These are phyloP conservation scores for Phytophthora lateralis DNA, from an alignment of 352 stramenopile genomes.

Conservation along the genomic window DNA sequence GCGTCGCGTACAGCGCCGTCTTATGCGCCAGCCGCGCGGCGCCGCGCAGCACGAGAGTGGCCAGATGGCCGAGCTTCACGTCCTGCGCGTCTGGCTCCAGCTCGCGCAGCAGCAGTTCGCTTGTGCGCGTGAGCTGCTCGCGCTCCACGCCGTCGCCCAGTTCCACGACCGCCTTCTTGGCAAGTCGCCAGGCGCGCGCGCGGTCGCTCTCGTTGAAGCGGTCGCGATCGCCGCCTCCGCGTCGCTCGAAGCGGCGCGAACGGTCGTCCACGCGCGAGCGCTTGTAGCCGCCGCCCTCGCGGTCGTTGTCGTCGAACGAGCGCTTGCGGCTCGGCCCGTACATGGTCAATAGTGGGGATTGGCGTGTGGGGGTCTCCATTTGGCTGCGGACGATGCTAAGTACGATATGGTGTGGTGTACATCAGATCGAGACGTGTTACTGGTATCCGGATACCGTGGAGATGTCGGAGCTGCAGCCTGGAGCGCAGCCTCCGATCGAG, in stretches of 20 bases:
- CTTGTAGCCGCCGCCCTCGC: constrained; percentile 58
- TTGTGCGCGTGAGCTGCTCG: constrained; percentile 54
- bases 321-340: constrained; percentile 57
- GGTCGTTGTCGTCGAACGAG: constrained; percentile 61
- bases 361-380: not conserved
- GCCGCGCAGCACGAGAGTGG: constrained; percentile 58
- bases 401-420: constrained; percentile 17
- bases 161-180: constrained; percentile 79
- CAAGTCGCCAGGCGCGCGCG: constrained; percentile 69
- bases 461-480: constrained; percentile 6
- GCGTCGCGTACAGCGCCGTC: constrained; percentile 69
- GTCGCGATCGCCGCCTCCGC: constrained; percentile 31
- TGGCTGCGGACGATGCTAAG: not conserved
- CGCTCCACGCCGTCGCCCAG: constrained; percentile 64
- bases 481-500: constrained; percentile 14
- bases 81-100: constrained; percentile 57
- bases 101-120: constrained; percentile 51
- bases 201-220: constrained; percentile 66
- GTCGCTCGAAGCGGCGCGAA: constrained; percentile 41
- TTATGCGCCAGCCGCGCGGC: constrained; percentile 67
- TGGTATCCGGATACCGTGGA: not conserved
- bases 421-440: constrained; percentile 1
- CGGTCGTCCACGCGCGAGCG: constrained; percentile 61
- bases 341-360: constrained; percentile 20
- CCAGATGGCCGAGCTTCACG: constrained; percentile 65